phyloP scores from a whole-genome alignment of 225 moss, liverwort and hornwort species.

The Antitrichia curtipendula region DNA sequence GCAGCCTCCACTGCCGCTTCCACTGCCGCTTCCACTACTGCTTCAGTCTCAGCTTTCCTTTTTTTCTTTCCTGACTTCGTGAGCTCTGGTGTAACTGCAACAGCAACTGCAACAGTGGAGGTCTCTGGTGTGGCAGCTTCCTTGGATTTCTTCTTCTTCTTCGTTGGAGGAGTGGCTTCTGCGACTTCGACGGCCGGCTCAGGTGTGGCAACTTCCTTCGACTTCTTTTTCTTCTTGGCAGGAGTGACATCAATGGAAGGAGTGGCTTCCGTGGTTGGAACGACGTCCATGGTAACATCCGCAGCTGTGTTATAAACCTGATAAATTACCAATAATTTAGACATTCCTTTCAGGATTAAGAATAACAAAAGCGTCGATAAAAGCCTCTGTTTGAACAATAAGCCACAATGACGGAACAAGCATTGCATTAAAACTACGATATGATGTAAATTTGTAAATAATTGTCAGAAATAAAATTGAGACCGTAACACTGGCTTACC shows the following conservation, averaged over 20 bases:
- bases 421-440: neutral
- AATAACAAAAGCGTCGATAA: neutral
- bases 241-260: neutral
- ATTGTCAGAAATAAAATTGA: neutral
- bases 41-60: conserved; percentile 34
- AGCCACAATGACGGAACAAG: neutral
- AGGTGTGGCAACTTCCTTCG: neutral
- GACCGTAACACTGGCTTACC: neutral
- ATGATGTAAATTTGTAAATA: too few species aligned
- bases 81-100: conserved; percentile 6
- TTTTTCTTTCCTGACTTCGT: conserved; percentile 42
- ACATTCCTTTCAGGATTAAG: neutral
- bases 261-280: neutral
- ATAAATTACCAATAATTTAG: neutral
- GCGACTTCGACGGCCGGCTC: neutral
- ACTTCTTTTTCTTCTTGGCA: conserved; percentile 23
- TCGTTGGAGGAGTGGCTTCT: neutral
- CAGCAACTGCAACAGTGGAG: conserved; percentile 7
- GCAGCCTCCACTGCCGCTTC: conserved; percentile 23
- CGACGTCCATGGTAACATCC: conserved; percentile 32
- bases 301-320: conserved; percentile 58
- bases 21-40: conserved; percentile 13
- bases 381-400: neutral
- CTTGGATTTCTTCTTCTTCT: conserved; percentile 34
- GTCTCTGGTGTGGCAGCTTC: conserved; percentile 1